A percentile compares a stretch with the other conserved stretches of the same genome.
These are phyloP conservation scores for Sphagnum magellanicum DNA, from an alignment of 228 moss, liverwort and hornwort genomes.

Conservation along the genomic window DNA sequence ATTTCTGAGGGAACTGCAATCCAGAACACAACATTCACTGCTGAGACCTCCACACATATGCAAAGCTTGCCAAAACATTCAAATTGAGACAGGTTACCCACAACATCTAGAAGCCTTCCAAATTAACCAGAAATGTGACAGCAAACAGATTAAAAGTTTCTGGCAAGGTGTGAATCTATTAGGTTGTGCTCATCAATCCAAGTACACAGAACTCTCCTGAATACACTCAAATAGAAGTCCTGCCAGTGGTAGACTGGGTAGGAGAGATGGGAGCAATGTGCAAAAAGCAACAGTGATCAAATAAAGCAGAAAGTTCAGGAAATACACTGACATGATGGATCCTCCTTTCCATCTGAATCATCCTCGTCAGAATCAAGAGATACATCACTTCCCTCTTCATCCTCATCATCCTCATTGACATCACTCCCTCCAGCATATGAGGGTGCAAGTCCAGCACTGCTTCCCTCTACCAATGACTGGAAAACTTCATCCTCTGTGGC, in stretches of 20 bases:
- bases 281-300: neutral
- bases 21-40: neutral
- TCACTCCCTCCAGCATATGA: constrained; percentile 50
- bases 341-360: constrained; percentile 22
- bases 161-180: too few relatives aligned
- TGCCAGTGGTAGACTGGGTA: too few relatives aligned
- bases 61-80: too few relatives aligned
- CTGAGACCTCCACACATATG: too few relatives aligned
- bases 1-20: constrained; percentile 23
- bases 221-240: too few relatives aligned
- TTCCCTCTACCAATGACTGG: constrained; percentile 52
- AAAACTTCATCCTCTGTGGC: constrained; percentile 61
- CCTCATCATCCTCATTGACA: constrained; percentile 43
- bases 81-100: too few relatives aligned
- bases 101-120: too few relatives aligned
- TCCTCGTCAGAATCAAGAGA: constrained; percentile 28
- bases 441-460: constrained; percentile 38
- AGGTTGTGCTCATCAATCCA: too few relatives aligned
- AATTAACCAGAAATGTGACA: too few relatives aligned
- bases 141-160: too few relatives aligned
- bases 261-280: neutral
- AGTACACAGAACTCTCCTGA: too few relatives aligned
- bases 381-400: constrained; percentile 16
- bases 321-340: neutral
- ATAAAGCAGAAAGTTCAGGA: neutral